Conservation (phyloP, 805 yeast species). For the Diddensiella santjacobensis region DNA sequence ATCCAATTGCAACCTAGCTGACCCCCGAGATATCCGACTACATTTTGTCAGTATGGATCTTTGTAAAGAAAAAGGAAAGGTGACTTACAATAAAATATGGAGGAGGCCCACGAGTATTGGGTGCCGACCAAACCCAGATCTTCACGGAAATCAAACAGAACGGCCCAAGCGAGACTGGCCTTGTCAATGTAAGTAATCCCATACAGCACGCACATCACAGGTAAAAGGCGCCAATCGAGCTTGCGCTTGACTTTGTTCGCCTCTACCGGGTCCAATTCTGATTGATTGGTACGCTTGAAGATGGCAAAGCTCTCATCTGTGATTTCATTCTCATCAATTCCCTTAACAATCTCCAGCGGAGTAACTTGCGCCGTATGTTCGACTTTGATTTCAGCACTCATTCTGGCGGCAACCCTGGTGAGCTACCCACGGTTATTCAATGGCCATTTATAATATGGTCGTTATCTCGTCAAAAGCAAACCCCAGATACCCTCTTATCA, state of each 20-base stretch:
- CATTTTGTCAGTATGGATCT: no score
- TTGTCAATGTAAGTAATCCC: neutral
- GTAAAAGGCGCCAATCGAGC: neutral
- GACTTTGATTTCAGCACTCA: no score
- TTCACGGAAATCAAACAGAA: neutral
- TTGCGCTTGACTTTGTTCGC: neutral
- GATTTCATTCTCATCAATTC: slow-evolving; percentile 1
- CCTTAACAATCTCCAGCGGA: neutral
- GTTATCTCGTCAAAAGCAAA: no score
- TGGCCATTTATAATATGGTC: no score
- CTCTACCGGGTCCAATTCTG: neutral
- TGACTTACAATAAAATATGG: neutral
- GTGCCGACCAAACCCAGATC: neutral
- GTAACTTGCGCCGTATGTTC: neutral
- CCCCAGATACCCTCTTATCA: no score
- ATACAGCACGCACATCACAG: neutral
- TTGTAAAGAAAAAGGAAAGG: no score
- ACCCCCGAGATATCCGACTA: slow-evolving; percentile 56
- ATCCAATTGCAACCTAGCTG: slow-evolving; percentile 46
- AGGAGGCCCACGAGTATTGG: neutral
- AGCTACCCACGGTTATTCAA: no score
- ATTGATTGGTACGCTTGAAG: neutral
- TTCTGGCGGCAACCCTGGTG: no score
- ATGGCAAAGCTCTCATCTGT: slow-evolving; percentile 1
- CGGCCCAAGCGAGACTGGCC: neutral